phyloP scores from a whole-genome alignment of 2,329 filamentous ascomycete species.

The Cladophialophora carrionii region DNA sequence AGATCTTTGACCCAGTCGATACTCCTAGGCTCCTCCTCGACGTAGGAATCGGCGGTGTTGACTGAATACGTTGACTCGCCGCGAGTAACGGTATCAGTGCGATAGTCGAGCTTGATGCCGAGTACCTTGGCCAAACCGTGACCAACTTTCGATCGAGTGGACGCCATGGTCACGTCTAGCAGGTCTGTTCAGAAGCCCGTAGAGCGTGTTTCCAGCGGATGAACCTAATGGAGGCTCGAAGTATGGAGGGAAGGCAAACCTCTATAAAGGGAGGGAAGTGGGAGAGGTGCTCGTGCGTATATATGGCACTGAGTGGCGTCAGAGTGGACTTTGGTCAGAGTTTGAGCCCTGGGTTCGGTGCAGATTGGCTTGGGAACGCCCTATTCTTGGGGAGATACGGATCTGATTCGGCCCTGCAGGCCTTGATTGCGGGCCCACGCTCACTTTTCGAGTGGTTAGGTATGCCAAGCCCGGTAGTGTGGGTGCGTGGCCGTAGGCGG shows the following conservation, averaged over 20 bases:
- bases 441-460: slow-evolving; percentile 2
- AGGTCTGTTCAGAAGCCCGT: slow-evolving; percentile 6
- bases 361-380: slow-evolving; percentile 12
- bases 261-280: neutral
- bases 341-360: slow-evolving; percentile 14
- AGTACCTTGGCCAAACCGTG: slow-evolving; percentile 75
- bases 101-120: slow-evolving; percentile 77
- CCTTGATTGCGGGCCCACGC: neutral
- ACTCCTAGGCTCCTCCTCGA: slow-evolving; percentile 78
- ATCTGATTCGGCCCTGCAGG: slow-evolving; percentile 7
- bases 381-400: neutral
- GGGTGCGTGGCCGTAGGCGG: slow-evolving; percentile 10
- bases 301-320: slow-evolving; percentile 14
- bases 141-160: slow-evolving; percentile 62
- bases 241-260: neutral
- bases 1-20: slow-evolving; percentile 71
- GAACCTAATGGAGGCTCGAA: slow-evolving; percentile 11
- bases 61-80: slow-evolving; percentile 80
- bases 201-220: slow-evolving; percentile 19
- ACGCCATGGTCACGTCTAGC: slow-evolving; percentile 29
- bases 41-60: slow-evolving; percentile 73
- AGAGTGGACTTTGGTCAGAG: slow-evolving; percentile 13
- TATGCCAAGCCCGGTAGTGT: slow-evolving; percentile 23
- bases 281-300: slow-evolving; percentile 2
- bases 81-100: slow-evolving; percentile 67